Conservation (phyloP, 768 basidiomycete species). For the Thelephora ganbajun region DNA sequence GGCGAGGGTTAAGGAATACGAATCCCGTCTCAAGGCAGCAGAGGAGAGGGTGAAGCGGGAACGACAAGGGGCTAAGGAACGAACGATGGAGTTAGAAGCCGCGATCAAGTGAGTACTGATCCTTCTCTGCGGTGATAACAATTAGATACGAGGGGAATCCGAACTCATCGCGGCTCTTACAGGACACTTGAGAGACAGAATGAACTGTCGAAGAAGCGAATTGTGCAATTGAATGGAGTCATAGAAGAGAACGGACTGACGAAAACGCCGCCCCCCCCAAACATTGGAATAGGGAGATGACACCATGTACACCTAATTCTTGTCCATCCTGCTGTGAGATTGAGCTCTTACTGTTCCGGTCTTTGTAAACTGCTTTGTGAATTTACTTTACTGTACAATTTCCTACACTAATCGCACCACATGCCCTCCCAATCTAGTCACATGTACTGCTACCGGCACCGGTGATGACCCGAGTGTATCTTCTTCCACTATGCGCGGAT, state of each 20-base stretch:
- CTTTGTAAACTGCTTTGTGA: too few species aligned
- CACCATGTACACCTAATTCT: too few species aligned
- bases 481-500: too few species aligned
- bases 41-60: constrained; percentile 91
- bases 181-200: constrained; percentile 69
- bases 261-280: neutral
- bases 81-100: constrained; percentile 55
- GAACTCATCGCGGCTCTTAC: constrained; percentile 2
- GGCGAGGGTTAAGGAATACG: constrained; percentile 88
- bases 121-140: neutral
- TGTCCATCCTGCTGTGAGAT: too few species aligned
- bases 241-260: constrained; percentile 14
- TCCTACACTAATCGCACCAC: too few species aligned
- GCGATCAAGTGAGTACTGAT: constrained; percentile 44
- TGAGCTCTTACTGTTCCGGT: too few species aligned
- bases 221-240: constrained; percentile 41
- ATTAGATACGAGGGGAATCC: constrained; percentile 1
- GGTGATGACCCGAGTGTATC: too few species aligned
- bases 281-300: neutral
- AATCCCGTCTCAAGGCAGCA: constrained; percentile 61
- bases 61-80: constrained; percentile 86
- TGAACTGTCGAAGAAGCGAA: constrained; percentile 68
- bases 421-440: too few species aligned
- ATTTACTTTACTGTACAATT: too few species aligned
- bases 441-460: too few species aligned